Percentiles rank a stretch among this genome's conserved stretches.
These are phyloP conservation scores for Macrophomina pseudophaseolina DNA, from an alignment of 2,329 filamentous ascomycete species.

Conservation along the genomic window DNA sequence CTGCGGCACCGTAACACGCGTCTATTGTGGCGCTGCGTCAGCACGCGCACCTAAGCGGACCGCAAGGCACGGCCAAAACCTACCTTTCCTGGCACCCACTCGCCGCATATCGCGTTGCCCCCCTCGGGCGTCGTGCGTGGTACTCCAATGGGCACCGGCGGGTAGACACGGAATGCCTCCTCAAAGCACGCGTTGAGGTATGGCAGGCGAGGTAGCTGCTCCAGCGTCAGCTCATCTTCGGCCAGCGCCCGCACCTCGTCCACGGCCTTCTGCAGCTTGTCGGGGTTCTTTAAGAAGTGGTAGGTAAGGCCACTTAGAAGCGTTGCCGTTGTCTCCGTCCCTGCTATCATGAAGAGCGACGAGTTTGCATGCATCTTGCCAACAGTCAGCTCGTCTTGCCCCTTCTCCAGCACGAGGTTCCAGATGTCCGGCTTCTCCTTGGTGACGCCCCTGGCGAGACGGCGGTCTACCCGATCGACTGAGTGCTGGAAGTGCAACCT, in stretches of 20 bases:
- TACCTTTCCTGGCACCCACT: conserved; percentile 41
- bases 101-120: conserved; percentile 45
- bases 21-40: conserved; percentile 23
- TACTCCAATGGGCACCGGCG: conserved; percentile 43
- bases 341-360: conserved; percentile 48
- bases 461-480: conserved; percentile 32
- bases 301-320: conserved; percentile 47
- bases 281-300: conserved; percentile 37
- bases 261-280: conserved; percentile 35
- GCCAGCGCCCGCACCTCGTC: conserved; percentile 36
- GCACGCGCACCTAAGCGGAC: too few relatives aligned
- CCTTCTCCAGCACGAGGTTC: conserved; percentile 41
- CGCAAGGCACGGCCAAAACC: background rate
- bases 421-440: conserved; percentile 41
- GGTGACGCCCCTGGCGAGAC: conserved; percentile 31
- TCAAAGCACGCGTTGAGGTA: conserved; percentile 49
- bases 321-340: conserved; percentile 54
- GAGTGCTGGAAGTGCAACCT: conserved; percentile 4
- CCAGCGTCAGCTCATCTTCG: conserved; percentile 43
- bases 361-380: conserved; percentile 48
- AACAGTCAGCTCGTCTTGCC: conserved; percentile 31
- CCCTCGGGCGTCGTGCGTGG: conserved; percentile 41
- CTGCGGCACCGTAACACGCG: conserved; percentile 25
- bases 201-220: conserved; percentile 36
- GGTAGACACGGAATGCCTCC: conserved; percentile 50